Conservation (phyloP, 805 yeast genomes). For the Groenewaldozyma salmanticensis region DNA sequence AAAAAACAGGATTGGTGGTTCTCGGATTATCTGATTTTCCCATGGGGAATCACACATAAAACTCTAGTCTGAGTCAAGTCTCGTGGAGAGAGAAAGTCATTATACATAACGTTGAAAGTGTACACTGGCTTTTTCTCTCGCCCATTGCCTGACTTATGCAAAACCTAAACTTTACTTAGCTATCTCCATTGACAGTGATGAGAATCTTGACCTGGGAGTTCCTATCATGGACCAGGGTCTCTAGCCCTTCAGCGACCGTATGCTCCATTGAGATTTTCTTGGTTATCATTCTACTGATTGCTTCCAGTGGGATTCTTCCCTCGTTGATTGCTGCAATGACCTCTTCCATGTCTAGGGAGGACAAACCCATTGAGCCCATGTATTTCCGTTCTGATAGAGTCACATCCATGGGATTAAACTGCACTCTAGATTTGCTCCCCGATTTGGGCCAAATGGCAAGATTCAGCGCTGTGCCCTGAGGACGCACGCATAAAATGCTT, state of each 20-base stretch:
- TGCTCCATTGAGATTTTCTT: slow-evolving; percentile 36
- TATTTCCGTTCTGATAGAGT: slow-evolving; percentile 6
- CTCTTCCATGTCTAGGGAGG: slow-evolving; percentile 44
- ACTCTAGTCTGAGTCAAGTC: too few species aligned
- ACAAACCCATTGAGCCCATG: slow-evolving; percentile 45
- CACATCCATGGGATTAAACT: slow-evolving; percentile 8
- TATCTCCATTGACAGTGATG: slow-evolving; percentile 3
- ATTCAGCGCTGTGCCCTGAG: slow-evolving; percentile 47
- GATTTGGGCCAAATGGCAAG: slow-evolving; percentile 35
- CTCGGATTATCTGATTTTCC: too few species aligned
- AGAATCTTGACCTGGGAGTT: slow-evolving; percentile 47
- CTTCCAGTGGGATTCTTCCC: slow-evolving; percentile 37
- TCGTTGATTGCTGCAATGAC: slow-evolving; percentile 42
- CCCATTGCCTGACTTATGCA: too few species aligned
- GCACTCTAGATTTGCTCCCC: slow-evolving; percentile 25
- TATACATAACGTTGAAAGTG: too few species aligned
- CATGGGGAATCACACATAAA: too few species aligned
- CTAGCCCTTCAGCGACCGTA: slow-evolving; percentile 45
- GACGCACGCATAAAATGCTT: slow-evolving; percentile 37
- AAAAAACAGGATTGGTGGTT: too few species aligned
- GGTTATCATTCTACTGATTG: slow-evolving; percentile 41
- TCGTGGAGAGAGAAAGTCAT: too few species aligned
- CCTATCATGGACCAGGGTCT: slow-evolving; percentile 42
- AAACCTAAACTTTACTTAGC: too few species aligned
- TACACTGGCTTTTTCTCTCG: too few species aligned